Percentiles rank a stretch among this genome's conserved stretches.
Evolutionary conservation across 257 asterid species (phyloP).

Genomic region (Solanum chiquidenum): DNA sequence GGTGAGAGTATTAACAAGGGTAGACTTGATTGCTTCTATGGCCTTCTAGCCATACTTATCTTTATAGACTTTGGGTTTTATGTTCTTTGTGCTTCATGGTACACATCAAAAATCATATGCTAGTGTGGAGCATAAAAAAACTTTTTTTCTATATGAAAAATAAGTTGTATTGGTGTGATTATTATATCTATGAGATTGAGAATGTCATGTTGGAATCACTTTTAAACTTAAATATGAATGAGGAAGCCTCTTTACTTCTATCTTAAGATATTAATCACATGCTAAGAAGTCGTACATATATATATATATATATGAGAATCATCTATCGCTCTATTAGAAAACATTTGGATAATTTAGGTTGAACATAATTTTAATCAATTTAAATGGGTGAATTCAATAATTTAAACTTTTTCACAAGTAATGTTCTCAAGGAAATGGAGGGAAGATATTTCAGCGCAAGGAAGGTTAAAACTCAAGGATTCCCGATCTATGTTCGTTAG

Average conservation of each 20-base stretch:
- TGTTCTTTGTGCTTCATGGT: constrained; percentile 23
- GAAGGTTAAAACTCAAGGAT: too few relatives aligned
- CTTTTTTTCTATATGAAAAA: not conserved
- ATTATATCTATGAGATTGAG: not conserved
- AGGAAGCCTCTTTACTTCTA: not conserved
- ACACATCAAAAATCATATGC: constrained; percentile 6
- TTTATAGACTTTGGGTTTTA: constrained; percentile 17
- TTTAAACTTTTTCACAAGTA: too few relatives aligned
- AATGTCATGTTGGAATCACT: not conserved
- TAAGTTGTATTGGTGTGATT: not conserved
- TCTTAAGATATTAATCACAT: not conserved
- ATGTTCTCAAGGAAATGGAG: too few relatives aligned
- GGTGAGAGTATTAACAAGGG: constrained; percentile 24
- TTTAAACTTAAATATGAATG: not conserved
- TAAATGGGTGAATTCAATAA: not conserved
- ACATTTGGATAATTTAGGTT: not conserved
- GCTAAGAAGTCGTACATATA: too few relatives aligned
- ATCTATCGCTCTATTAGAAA: not conserved
- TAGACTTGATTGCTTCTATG: constrained; percentile 23
- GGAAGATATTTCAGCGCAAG: too few relatives aligned
- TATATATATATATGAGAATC: too few relatives aligned
- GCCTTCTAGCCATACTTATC: constrained; percentile 21
- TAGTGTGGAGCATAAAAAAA: not conserved
- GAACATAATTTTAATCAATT: not conserved
- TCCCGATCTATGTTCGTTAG: too few relatives aligned